A percentile compares a stretch with the other conserved stretches of the same genome.
phyloP scores from a whole-genome alignment of 768 basidiomycete species.

The Tremella mesenterica region DNA sequence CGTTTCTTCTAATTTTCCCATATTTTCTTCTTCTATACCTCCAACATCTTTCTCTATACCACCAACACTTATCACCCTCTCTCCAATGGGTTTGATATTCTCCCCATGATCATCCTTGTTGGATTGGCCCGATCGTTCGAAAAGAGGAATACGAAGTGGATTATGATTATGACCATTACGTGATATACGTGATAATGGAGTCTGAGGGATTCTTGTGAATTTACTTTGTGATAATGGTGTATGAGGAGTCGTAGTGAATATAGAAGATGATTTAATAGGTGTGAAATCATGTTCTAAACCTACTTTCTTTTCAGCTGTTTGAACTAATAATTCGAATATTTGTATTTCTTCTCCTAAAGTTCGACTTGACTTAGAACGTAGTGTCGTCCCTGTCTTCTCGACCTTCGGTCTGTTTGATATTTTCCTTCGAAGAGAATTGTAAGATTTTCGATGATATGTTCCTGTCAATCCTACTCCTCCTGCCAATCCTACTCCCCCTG shows the following conservation, averaged over 20 bases:
- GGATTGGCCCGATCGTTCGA: too few species aligned
- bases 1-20: too few species aligned
- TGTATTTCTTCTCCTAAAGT: not conserved
- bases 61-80: too few species aligned
- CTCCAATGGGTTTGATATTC: too few species aligned
- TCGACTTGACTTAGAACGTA: not conserved
- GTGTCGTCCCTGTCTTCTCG: not conserved
- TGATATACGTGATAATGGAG: not conserved
- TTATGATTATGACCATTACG: not conserved
- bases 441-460: too few species aligned
- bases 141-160: too few species aligned
- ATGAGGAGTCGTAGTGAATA: not conserved
- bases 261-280: not conserved
- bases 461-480: too few species aligned
- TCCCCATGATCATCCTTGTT: not conserved
- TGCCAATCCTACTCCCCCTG: too few species aligned
- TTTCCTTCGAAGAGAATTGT: not conserved
- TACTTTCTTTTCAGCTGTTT: not conserved
- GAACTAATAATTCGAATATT: not conserved
- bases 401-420: not conserved
- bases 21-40: too few species aligned
- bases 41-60: too few species aligned
- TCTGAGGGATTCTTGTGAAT: not conserved
- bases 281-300: not conserved
- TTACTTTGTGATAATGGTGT: too few species aligned